Evolutionary conservation across 805 yeast genomes (phyloP).

Genomic region (Danielia reshetovae): DNA sequence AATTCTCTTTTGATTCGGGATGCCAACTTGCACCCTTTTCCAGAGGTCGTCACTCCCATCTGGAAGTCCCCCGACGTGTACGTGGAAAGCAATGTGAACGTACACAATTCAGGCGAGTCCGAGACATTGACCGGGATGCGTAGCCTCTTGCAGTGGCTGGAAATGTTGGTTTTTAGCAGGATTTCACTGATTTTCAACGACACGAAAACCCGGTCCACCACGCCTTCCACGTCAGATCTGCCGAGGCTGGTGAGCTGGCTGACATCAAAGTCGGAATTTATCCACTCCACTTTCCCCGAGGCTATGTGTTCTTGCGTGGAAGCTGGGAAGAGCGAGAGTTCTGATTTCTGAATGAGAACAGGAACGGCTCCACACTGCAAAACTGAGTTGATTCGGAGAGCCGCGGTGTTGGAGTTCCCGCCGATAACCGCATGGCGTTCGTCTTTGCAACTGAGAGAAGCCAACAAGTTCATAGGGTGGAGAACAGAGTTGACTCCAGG

Average conservation of each 20-base stretch:
- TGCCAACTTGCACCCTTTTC: constrained; percentile 87
- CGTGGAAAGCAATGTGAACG: constrained; percentile 74
- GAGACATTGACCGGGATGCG: constrained; percentile 83
- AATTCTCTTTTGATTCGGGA: constrained; percentile 74
- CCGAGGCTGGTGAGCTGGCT: constrained; percentile 55
- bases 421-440: constrained; percentile 62
- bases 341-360: constrained; percentile 38
- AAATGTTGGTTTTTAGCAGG: constrained; percentile 39
- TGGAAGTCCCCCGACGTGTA: constrained; percentile 70
- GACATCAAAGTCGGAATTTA: constrained; percentile 24
- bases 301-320: constrained; percentile 22
- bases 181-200: constrained; percentile 33
- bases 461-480: constrained; percentile 11
- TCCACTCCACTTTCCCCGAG: constrained; percentile 21
- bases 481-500: background rate
- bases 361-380: constrained; percentile 55
- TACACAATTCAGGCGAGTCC: constrained; percentile 66
- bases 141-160: constrained; percentile 47
- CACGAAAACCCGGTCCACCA: constrained; percentile 78
- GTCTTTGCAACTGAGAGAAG: constrained; percentile 33
- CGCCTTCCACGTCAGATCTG: constrained; percentile 52
- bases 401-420: constrained; percentile 37
- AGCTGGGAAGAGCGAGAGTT: constrained; percentile 19
- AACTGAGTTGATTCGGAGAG: constrained; percentile 45
- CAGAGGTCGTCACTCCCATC: constrained; percentile 78